Percentiles rank a stretch among this genome's conserved stretches.
Evolutionary conservation across 306 rosid species (phyloP).

Genomic region (Sphenostylis stenocarpa): DNA sequence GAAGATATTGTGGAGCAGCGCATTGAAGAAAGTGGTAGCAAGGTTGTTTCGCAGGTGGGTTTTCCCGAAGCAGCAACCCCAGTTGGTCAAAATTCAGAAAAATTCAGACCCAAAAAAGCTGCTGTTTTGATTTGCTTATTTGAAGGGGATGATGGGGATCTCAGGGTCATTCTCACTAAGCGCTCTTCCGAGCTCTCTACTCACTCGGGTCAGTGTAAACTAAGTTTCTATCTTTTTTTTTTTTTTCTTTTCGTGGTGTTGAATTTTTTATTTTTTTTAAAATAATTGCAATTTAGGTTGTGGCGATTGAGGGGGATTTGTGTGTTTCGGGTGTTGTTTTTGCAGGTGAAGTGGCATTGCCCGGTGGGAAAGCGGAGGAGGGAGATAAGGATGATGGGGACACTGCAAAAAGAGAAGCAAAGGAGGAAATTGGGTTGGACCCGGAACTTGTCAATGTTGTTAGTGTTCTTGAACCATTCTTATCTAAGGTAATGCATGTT

Average conservation of each 20-base stretch:
- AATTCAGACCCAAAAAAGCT: conserved; percentile 69
- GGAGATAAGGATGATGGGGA: conserved; percentile 88
- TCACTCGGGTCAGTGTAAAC: conserved; percentile 72
- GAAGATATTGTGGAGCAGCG: conserved; percentile 61
- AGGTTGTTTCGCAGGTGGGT: conserved; percentile 85
- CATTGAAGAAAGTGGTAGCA: conserved; percentile 57
- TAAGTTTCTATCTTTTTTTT: conserved; percentile 31
- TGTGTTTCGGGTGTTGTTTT: neutral
- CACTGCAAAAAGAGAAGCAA: conserved; percentile 90
- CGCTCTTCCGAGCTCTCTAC: conserved; percentile 72
- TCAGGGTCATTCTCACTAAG: conserved; percentile 84
- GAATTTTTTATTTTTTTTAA: neutral
- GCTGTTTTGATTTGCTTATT: conserved; percentile 93
- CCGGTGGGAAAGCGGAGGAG: conserved; percentile 93
- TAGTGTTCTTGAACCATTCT: conserved; percentile 84
- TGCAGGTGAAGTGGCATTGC: conserved; percentile 93
- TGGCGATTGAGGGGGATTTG: conserved; percentile 1
- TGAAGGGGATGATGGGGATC: conserved; percentile 82
- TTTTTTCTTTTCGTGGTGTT: neutral
- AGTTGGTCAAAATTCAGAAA: conserved; percentile 46
- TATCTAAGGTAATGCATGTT: conserved; percentile 70
- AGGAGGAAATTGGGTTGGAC: conserved; percentile 91
- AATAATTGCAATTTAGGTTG: neutral
- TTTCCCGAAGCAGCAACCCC: conserved; percentile 74
- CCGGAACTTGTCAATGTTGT: conserved; percentile 79